A percentile compares a stretch with the other conserved stretches of the same genome.
phyloP scores from a whole-genome alignment of 1,284 basidiomycete genomes.

The Moniliophthora roreri region DNA sequence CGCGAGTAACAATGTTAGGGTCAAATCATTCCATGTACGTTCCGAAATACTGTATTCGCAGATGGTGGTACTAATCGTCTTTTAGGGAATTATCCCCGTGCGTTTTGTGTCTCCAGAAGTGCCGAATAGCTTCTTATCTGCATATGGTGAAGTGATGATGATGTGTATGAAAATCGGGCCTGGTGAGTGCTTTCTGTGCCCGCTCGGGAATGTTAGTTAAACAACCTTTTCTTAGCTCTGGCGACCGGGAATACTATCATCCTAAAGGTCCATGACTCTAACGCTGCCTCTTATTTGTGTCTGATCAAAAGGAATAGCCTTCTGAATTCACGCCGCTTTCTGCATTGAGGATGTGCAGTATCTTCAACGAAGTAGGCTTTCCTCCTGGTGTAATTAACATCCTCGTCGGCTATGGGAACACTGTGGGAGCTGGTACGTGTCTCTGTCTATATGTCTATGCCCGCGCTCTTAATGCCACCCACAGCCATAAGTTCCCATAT shows the following conservation, averaged over 20 bases:
- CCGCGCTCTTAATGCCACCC: slow-evolving; percentile 44
- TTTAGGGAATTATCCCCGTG: slow-evolving; percentile 40
- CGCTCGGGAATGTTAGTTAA: not conserved
- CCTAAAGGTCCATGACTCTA: slow-evolving; percentile 48
- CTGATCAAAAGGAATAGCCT: slow-evolving; percentile 35
- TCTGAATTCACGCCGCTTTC: slow-evolving; percentile 87
- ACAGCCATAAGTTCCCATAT: slow-evolving; percentile 51
- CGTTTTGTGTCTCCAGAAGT: too few species aligned
- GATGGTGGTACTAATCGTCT: slow-evolving; percentile 35
- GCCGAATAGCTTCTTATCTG: too few species aligned
- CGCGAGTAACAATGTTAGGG: slow-evolving; percentile 27
- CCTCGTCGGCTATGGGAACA: slow-evolving; percentile 43
- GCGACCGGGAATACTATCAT: slow-evolving; percentile 81
- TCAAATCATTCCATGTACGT: slow-evolving; percentile 71
- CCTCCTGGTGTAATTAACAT: slow-evolving; percentile 68
- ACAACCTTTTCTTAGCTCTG: not conserved
- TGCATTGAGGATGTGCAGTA: slow-evolving; percentile 52
- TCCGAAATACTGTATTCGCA: slow-evolving; percentile 31
- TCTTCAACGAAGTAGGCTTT: slow-evolving; percentile 55
- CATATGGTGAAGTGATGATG: slow-evolving; percentile 52
- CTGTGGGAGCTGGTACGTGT: slow-evolving; percentile 53
- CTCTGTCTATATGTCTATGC: not conserved
- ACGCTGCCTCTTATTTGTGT: slow-evolving; percentile 53
- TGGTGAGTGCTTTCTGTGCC: slow-evolving; percentile 22
- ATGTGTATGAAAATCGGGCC: slow-evolving; percentile 80